These are phyloP conservation scores for Noccaea caerulescens DNA, from an alignment of 345 rosid genomes.

Conservation along the genomic window DNA sequence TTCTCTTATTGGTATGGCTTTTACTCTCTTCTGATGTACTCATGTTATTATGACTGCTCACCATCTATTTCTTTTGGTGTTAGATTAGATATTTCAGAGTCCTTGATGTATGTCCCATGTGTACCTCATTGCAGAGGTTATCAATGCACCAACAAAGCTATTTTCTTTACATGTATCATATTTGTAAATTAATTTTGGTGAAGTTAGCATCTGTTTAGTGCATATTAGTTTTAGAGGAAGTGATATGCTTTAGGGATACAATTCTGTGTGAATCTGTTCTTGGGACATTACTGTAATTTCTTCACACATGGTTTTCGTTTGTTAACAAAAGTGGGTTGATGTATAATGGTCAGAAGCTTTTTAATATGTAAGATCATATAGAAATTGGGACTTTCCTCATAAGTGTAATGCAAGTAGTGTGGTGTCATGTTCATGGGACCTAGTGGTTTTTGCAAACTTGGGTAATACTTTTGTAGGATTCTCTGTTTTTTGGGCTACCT, in stretches of 20 bases:
- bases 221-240: neutral
- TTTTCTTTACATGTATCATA: neutral
- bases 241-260: neutral
- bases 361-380: constrained; percentile 32
- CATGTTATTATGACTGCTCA: neutral
- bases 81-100: constrained; percentile 32
- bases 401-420: constrained; percentile 43
- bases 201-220: neutral
- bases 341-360: constrained; percentile 31
- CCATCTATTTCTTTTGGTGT: constrained; percentile 22
- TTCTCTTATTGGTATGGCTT: constrained; percentile 18
- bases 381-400: constrained; percentile 33
- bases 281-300: constrained; percentile 1
- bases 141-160: constrained; percentile 30
- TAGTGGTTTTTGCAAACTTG: constrained; percentile 37
- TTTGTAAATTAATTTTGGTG: neutral
- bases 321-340: constrained; percentile 13
- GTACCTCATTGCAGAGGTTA: constrained; percentile 41
- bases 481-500: constrained; percentile 31
- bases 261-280: constrained; percentile 14
- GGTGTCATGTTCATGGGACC: constrained; percentile 47
- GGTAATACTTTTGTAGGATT: constrained; percentile 40
- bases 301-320: constrained; percentile 20
- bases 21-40: constrained; percentile 37
- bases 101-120: constrained; percentile 37